Percentiles rank a stretch among this genome's conserved stretches.
These are phyloP conservation scores for Thraustotheca clavata DNA, from an alignment of 352 stramenopile genomes.

Conservation along the genomic window DNA sequence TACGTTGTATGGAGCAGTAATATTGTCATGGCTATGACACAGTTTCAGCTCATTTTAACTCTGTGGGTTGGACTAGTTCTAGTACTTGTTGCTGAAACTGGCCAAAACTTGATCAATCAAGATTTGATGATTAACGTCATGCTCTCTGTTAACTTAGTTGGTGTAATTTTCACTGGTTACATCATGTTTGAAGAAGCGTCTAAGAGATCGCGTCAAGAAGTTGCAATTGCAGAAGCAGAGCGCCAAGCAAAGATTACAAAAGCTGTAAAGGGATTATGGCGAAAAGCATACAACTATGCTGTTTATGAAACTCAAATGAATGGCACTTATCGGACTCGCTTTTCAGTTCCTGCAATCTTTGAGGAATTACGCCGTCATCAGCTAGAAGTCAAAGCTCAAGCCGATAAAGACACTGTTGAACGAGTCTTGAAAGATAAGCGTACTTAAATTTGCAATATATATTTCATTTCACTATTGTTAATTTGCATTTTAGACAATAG, in stretches of 20 bases:
- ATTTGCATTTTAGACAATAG: too few species aligned
- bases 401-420: too few species aligned
- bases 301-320: conserved; percentile 1
- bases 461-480: too few species aligned
- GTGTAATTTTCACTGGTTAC: conserved; percentile 48
- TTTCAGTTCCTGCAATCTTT: background rate
- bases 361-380: background rate
- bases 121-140: conserved; percentile 50
- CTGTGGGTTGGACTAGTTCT: conserved; percentile 76
- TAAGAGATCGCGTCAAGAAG: conserved; percentile 34
- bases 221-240: conserved; percentile 31
- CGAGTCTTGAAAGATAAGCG: too few species aligned
- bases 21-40: conserved; percentile 58
- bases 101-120: conserved; percentile 56
- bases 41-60: conserved; percentile 72
- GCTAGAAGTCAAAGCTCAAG: background rate
- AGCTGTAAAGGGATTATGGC: conserved; percentile 36
- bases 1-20: conserved; percentile 66
- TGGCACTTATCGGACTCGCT: background rate
- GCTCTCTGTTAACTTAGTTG: conserved; percentile 46
- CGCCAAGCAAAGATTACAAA: conserved; percentile 33
- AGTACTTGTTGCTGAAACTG: conserved; percentile 49
- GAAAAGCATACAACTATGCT: conserved; percentile 44
- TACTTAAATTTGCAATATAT: too few species aligned
- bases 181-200: conserved; percentile 56